Base-by-base conservation (phyloP, 2,329 filamentous ascomycete species). In the Cercospora sojina region DNA sequence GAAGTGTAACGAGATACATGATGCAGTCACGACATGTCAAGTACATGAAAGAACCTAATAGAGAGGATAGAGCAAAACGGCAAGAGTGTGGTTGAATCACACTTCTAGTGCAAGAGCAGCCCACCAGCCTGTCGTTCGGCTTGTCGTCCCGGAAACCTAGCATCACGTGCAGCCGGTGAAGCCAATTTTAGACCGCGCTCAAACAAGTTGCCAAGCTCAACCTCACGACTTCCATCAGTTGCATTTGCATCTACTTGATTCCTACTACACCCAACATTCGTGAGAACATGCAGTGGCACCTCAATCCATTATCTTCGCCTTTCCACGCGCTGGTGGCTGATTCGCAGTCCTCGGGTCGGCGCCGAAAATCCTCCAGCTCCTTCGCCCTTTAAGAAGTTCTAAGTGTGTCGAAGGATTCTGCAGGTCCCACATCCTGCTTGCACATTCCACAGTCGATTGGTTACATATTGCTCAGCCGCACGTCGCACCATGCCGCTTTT, bases 1-100 rank as follows among this genome's bases (percentile, higher is more conserved):
- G 68, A 81, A 80, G 60, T 29, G n/a, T 57, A 23, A 63, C 12
- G 13, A 51, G 9, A 27, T 57, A 12, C 18, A 13, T 56, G 13
- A 29, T 5, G 35, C 31, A 12, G 27, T 35, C 2, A 57, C 29
- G 18, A n/a, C 27, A 35, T 57, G 27, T 35, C 13, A 13, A 35
- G 10, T 35, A 31, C 13, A 23, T 6, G 27, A 20, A 20, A 12
- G 29, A 12, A 57, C 18, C 16, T 31, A 35, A 32, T 16, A 20
- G 5, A 57, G 16, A 20, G 29, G 5, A 8, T 57, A 35, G 23
- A 51, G 13, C 47, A 16, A 23, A 57, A 57, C 23, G n/a, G 31
- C 53, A 32, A 57, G 53, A 25, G 23, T 57, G 53, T 35, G 16
- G 53, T 57, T 25, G 18, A 18, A 57, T 23, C 35, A 57, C 25